Base-by-base conservation (phyloP, 306 rosid species). In the Hippophae tibetana region DNA sequence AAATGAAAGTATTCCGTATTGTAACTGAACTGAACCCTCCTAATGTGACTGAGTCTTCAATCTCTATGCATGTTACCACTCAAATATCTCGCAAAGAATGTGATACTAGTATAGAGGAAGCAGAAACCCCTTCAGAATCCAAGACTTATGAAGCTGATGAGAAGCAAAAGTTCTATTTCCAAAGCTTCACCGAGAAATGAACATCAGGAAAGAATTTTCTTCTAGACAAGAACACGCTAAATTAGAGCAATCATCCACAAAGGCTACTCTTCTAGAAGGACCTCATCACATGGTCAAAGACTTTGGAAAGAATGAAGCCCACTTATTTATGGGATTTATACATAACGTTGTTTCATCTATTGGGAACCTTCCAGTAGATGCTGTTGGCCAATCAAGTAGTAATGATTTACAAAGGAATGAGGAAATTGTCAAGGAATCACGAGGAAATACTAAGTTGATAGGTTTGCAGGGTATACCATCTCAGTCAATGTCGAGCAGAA, bases 11-110 rank as follows among this genome's bases (percentile, higher is more conserved):
- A 49, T 52, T 53, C 51, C 69, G 44, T 38, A 23, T 55, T 38
- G 59, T 70, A 72, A 69, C 66, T 63, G 70, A 58, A 78, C 57
- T 54, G 67, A 79, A 81, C 72, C 74, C 69, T 70, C 61, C 68
- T 72, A 68, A 69, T 65, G 69, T 62, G 42, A 67, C 48, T 59
- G 72, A 61, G 73, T 68, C 68, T 69, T 68, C 38, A 50, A 53
- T 61, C 42, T 58, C 76, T 74, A 54, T 27, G 10, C 46, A 64
- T 58, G 51, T 60, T 64, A 54, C 60, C 10, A 58, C n/a, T 69
- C 71, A 72, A 66, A 27, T 64, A 50, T 54, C 71, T 25, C 14
- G 7, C 9, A 27, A 58, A 31, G 79, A 78, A 48, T 67, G 54
- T 74, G 45, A 43, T 53, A 11, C 54, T 23, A 74, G 73, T 62